phyloP scores from a whole-genome alignment of 768 basidiomycete species.

The Termitomyces sp. region DNA sequence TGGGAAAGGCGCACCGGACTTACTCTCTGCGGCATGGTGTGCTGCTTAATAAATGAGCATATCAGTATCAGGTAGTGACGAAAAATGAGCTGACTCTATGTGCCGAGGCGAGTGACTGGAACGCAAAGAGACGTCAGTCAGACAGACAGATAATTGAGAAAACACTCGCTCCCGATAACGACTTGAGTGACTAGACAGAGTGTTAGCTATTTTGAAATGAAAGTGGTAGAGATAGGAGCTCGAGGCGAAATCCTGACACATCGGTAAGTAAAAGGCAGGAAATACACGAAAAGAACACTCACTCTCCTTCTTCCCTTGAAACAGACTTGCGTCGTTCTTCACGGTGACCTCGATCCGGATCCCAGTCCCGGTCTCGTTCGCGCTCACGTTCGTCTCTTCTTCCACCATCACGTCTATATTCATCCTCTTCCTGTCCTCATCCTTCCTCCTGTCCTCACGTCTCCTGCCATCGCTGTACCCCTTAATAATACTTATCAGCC shows the following conservation, averaged over 20 bases:
- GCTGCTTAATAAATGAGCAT: background rate
- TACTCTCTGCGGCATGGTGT: conserved; percentile 4
- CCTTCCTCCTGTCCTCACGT: conserved; percentile 32
- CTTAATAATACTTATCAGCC: conserved; percentile 36
- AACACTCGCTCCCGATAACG: conserved; percentile 6
- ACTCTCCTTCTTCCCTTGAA: conserved; percentile 87
- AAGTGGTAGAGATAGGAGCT: background rate
- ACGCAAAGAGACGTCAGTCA: background rate
- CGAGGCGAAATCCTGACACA: conserved; percentile 7
- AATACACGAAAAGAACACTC: conserved; percentile 40
- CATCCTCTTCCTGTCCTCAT: conserved; percentile 35
- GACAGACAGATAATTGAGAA: background rate
- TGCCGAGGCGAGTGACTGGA: conserved; percentile 3
- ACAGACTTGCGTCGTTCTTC: conserved; percentile 25
- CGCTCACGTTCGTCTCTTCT: conserved; percentile 32
- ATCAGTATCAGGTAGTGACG: background rate
- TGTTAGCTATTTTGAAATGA: conserved; percentile 13
- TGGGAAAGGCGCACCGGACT: background rate
- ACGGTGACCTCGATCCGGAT: conserved; percentile 19
- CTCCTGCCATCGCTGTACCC: conserved; percentile 26
- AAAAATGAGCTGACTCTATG: conserved; percentile 1
- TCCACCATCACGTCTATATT: conserved; percentile 34
- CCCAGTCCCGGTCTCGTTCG: background rate
- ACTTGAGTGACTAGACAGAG: conserved; percentile 4
- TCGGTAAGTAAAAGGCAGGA: background rate